Percentiles rank a stretch among this genome's conserved stretches.
These are phyloP conservation scores for Aspergillus hiratsukae DNA, from an alignment of 2,329 filamentous ascomycete species.

Conservation along the genomic window DNA sequence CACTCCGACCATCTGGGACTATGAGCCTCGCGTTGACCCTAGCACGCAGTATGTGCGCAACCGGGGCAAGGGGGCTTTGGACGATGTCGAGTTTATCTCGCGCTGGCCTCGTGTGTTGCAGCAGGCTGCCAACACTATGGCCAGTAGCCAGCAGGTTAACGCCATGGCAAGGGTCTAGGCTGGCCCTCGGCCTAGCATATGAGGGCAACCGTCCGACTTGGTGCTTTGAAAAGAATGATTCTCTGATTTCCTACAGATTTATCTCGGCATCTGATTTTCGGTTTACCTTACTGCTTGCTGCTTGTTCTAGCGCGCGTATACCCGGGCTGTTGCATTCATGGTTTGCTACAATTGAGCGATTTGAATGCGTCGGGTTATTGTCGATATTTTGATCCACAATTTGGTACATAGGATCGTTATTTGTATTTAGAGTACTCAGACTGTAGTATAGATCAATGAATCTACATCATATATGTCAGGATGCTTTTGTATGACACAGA, in stretches of 20 bases:
- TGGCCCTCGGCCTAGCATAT: background rate
- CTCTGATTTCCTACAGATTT: slow-evolving; percentile 5
- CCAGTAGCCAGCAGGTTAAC: slow-evolving; percentile 22
- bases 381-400: background rate
- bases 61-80: slow-evolving; percentile 38
- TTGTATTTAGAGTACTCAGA: background rate
- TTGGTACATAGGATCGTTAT: slow-evolving; percentile 4
- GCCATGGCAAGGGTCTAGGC: slow-evolving; percentile 9
- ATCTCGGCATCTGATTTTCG: slow-evolving; percentile 5
- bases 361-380: background rate
- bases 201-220: background rate
- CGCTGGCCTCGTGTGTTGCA: slow-evolving; percentile 39
- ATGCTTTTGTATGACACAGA: too few relatives aligned
- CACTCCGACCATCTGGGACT: slow-evolving; percentile 78
- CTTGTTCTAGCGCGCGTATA: slow-evolving; percentile 2
- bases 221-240: background rate
- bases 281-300: background rate
- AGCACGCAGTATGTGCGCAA: slow-evolving; percentile 69
- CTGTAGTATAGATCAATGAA: background rate
- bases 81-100: slow-evolving; percentile 39
- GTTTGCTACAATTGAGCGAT: background rate
- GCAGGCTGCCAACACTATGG: slow-evolving; percentile 26
- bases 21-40: slow-evolving; percentile 57
- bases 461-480: too few relatives aligned
- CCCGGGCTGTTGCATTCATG: background rate